Conservation (phyloP, 129 eudicot species). For the Artemisia annua region DNA sequence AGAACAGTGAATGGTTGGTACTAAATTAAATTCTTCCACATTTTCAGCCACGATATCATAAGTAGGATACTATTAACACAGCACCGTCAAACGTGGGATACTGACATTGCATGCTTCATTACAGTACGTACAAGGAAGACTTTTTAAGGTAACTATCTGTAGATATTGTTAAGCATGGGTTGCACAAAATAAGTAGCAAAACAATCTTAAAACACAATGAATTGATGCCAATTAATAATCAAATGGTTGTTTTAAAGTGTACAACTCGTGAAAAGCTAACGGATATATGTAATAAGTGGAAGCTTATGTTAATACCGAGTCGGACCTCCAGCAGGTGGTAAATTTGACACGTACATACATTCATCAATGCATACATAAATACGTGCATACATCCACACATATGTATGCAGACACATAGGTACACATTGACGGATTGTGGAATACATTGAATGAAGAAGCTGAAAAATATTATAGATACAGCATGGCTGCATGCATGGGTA, state of each 20-base stretch:
- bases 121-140: neutral
- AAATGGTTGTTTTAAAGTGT: too few species aligned
- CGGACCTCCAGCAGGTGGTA: too few species aligned
- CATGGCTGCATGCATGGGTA: neutral
- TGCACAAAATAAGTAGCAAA: neutral
- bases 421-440: too few species aligned
- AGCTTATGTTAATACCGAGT: too few species aligned
- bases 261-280: too few species aligned
- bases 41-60: conserved; percentile 24
- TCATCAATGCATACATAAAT: neutral
- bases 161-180: neutral
- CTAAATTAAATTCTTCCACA: conserved; percentile 26
- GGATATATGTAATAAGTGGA: too few species aligned
- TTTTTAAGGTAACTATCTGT: conserved; percentile 4
- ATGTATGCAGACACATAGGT: too few species aligned
- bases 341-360: neutral
- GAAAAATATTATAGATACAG: neutral
- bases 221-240: too few species aligned
- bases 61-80: neutral
- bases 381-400: too few species aligned
- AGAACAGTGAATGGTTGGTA: conserved; percentile 24
- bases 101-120: conserved; percentile 16
- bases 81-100: conserved; percentile 27
- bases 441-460: neutral
- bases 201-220: neutral